Evolutionary conservation across 169 alveolate genomes (phyloP).

Genomic region (Theileria parva): DNA sequence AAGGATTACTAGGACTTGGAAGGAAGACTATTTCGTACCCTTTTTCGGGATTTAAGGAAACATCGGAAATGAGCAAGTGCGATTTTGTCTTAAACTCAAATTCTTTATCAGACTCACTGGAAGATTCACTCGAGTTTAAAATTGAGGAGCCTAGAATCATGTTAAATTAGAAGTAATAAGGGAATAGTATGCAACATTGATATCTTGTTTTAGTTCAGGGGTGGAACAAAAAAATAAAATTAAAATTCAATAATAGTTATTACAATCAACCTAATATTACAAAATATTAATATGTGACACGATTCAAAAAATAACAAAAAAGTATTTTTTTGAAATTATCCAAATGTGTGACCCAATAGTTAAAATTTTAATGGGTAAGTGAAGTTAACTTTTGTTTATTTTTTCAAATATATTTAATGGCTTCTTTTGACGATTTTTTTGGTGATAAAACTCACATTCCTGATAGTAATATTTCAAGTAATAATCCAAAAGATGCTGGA

Average conservation of each 20-base stretch:
- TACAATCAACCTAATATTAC: neutral
- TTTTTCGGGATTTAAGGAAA: neutral
- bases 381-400: neutral
- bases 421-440: neutral
- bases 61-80: neutral
- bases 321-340: no score
- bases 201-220: neutral
- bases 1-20: slow-evolving; percentile 41
- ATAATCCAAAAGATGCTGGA: neutral
- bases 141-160: slow-evolving; percentile 22
- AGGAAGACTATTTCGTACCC: slow-evolving; percentile 27
- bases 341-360: slow-evolving; percentile 7
- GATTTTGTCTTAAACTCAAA: slow-evolving; percentile 1
- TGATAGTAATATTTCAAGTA: neutral
- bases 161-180: neutral
- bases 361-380: neutral
- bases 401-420: neutral
- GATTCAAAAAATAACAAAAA: no score
- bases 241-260: slow-evolving; percentile 9
- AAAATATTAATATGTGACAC: neutral
- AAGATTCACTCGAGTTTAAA: neutral
- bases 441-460: neutral
- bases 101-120: slow-evolving; percentile 4
- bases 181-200: neutral
- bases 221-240: slow-evolving; percentile 13